Percentiles rank a stretch among this genome's conserved stretches.
Conservation (phyloP, 345 rosid genomes). For the Nephelium lappaceum region DNA sequence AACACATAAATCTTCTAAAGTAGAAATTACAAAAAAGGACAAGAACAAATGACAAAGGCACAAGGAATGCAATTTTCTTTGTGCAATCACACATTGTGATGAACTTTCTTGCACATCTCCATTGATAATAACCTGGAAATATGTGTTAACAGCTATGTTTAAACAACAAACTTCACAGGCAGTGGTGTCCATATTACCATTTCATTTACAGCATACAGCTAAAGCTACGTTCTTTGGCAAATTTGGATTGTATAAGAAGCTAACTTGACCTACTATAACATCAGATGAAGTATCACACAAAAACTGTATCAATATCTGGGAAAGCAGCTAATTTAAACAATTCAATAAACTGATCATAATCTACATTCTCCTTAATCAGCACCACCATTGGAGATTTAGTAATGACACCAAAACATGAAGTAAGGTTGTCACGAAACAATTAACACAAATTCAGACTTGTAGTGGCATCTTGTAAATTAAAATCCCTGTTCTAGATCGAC, state of each 20-base stretch:
- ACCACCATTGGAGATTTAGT: not conserved
- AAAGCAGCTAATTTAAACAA: not conserved
- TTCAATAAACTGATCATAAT: constrained; percentile 3
- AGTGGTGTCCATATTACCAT: not conserved
- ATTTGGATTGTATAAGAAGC: not conserved
- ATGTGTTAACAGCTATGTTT: not conserved
- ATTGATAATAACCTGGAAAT: constrained; percentile 1
- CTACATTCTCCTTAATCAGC: not conserved
- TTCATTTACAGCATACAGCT: too few relatives aligned
- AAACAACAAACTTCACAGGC: constrained; percentile 3
- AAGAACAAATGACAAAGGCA: not conserved
- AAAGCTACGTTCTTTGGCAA: not conserved
- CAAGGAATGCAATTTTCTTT: not conserved
- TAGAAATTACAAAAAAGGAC: not conserved
- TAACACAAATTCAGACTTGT: not conserved
- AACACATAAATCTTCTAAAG: not conserved
- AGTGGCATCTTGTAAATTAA: not conserved
- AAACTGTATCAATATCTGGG: not conserved
- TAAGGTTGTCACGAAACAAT: not conserved
- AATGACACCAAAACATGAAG: not conserved
- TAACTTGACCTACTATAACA: not conserved
- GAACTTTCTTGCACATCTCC: constrained; percentile 1
- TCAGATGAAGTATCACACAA: not conserved
- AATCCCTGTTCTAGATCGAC: not conserved
- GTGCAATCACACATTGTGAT: not conserved